phyloP scores from a whole-genome alignment of 768 basidiomycete genomes.

The Psilocybe sp. region DNA sequence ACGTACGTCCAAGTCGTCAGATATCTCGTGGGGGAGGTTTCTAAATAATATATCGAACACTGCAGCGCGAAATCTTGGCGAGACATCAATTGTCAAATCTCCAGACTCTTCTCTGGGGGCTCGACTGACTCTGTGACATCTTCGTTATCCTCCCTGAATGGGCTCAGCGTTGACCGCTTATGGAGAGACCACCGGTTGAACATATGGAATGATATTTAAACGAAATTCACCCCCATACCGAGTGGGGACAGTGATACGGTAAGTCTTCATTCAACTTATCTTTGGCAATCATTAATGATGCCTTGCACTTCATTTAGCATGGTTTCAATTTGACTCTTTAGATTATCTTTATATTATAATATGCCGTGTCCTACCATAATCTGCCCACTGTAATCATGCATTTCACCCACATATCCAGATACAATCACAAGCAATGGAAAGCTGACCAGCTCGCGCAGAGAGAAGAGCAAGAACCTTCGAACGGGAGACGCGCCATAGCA shows the following conservation, averaged over 20 bases:
- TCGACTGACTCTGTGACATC: constrained; percentile 26
- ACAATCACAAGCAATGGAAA: too few species aligned
- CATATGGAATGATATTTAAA: constrained; percentile 52
- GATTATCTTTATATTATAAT: too few species aligned
- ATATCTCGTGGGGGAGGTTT: not conserved
- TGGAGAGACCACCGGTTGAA: constrained; percentile 68
- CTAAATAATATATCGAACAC: constrained; percentile 1
- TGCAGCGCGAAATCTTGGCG: constrained; percentile 66
- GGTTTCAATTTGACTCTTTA: too few species aligned
- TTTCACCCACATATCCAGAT: too few species aligned
- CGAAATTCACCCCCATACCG: not conserved
- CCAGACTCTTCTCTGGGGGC: constrained; percentile 52
- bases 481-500: too few species aligned
- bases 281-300: too few species aligned
- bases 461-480: too few species aligned
- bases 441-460: too few species aligned
- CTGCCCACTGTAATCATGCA: too few species aligned
- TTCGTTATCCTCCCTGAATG: constrained; percentile 38
- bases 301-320: too few species aligned
- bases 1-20: constrained; percentile 43
- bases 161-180: constrained; percentile 61
- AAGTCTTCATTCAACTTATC: not conserved
- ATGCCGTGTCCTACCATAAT: too few species aligned
- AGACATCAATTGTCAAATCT: constrained; percentile 58
- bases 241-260: not conserved